Evolutionary conservation across 106 monocot species (phyloP).

Genomic region (Phalaenopsis aphrodite): DNA sequence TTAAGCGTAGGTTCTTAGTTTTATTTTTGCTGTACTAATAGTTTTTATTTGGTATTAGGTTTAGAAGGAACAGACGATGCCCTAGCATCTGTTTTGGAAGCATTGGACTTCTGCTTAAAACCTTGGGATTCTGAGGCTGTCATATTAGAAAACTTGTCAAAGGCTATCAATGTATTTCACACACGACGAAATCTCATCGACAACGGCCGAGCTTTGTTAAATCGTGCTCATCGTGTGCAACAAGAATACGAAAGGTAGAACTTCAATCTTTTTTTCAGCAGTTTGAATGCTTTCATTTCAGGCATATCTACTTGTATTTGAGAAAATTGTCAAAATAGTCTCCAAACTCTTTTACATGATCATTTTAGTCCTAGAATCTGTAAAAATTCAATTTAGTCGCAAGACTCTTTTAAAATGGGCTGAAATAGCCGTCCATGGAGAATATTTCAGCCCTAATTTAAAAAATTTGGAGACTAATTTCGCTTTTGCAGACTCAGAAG

Average conservation of each 20-base stretch:
- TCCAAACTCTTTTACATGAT: no score
- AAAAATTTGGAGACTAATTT: not conserved
- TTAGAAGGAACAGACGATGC: slow-evolving; percentile 64
- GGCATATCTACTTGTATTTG: no score
- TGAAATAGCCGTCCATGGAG: no score
- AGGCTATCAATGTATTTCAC: slow-evolving; percentile 72
- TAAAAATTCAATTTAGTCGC: not conserved
- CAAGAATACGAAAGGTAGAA: slow-evolving; percentile 81
- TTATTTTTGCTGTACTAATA: not conserved
- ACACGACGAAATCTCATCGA: slow-evolving; percentile 66
- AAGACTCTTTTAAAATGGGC: no score
- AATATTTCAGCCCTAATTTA: no score
- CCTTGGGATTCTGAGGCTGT: slow-evolving; percentile 86
- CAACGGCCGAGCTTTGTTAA: slow-evolving; percentile 73
- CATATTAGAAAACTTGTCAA: slow-evolving; percentile 82
- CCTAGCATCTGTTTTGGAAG: slow-evolving; percentile 65
- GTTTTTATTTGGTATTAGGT: slow-evolving; percentile 14
- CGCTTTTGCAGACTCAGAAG: no score
- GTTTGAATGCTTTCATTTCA: not conserved
- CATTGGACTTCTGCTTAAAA: slow-evolving; percentile 82
- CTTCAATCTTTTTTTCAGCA: not conserved
- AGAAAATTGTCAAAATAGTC: no score
- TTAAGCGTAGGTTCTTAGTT: not conserved
- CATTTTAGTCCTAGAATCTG: no score
- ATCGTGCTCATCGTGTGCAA: slow-evolving; percentile 70